Evolutionary conservation across 2,329 filamentous ascomycete species (phyloP).

Genomic region (Neurospora sp.): DNA sequence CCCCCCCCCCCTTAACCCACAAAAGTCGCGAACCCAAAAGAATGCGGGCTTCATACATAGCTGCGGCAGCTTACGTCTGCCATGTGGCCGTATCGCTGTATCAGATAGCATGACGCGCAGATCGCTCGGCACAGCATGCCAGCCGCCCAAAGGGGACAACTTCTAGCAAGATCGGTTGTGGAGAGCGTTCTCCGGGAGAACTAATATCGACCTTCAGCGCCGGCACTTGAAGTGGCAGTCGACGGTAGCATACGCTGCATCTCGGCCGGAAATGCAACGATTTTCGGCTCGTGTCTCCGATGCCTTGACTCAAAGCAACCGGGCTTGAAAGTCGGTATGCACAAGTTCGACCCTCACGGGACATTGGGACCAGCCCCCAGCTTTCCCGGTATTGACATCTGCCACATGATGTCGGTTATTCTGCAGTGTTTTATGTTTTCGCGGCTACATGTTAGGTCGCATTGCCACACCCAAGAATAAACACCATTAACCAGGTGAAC

Average conservation of each 20-base stretch:
- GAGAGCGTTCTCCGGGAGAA: neutral
- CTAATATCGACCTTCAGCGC: neutral
- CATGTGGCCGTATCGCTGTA: no score
- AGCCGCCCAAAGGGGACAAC: neutral
- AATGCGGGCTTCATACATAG: no score
- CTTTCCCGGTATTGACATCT: neutral
- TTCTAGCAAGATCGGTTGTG: neutral
- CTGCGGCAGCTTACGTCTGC: no score
- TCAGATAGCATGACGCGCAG: no score
- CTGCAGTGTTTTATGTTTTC: neutral
- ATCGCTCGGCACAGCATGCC: neutral
- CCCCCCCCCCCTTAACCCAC: no score
- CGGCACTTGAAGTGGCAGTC: neutral
- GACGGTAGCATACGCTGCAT: neutral
- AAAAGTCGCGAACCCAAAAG: no score
- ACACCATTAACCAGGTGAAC: neutral
- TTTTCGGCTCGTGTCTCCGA: neutral
- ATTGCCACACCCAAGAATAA: neutral
- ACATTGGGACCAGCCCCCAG: neutral
- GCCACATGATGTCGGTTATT: neutral
- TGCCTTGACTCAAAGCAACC: neutral
- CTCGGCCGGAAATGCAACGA: neutral
- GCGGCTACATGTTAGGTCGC: neutral
- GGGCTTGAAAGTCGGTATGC: neutral
- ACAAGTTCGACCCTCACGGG: neutral